Evolutionary conservation across 2,329 filamentous ascomycete species (phyloP).

Genomic region (Fusarium agapanthi): DNA sequence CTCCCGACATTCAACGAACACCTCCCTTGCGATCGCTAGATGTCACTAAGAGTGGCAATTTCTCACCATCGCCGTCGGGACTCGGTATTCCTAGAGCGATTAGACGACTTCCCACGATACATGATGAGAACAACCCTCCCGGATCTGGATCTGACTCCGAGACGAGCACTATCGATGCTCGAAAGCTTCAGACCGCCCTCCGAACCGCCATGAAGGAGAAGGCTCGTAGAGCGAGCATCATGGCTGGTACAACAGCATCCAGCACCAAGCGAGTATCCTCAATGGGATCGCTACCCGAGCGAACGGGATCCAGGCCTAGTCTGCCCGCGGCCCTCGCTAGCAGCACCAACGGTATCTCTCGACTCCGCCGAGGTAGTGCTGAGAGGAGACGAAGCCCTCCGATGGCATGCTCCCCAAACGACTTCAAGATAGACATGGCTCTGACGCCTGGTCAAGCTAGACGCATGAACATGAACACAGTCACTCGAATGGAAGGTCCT

Average conservation of each 20-base stretch:
- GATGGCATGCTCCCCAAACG: constrained; percentile 60
- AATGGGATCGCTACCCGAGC: constrained; percentile 49
- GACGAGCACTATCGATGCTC: constrained; percentile 59
- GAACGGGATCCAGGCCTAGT: constrained; percentile 43
- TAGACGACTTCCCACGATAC: constrained; percentile 48
- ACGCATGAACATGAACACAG: constrained; percentile 63
- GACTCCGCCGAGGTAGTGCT: constrained; percentile 59
- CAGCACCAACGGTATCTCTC: constrained; percentile 64
- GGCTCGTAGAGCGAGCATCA: constrained; percentile 52
- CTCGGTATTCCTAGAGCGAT: constrained; percentile 46
- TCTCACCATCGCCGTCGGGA: constrained; percentile 54
- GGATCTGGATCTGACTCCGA: constrained; percentile 59
- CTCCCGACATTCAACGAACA: constrained; percentile 43
- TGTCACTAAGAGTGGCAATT: constrained; percentile 59
- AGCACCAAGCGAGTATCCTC: constrained; percentile 57
- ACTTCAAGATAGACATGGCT: constrained; percentile 48
- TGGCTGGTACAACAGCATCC: constrained; percentile 48
- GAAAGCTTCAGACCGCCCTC: constrained; percentile 64
- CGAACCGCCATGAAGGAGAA: constrained; percentile 61
- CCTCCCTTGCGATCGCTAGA: constrained; percentile 62
- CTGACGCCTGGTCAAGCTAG: constrained; percentile 65
- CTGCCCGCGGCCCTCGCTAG: constrained; percentile 57
- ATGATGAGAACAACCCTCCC: constrained; percentile 64
- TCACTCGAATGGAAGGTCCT: constrained; percentile 39
- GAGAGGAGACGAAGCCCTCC: constrained; percentile 64